These are phyloP conservation scores for Aspergillus sclerotiicarbonarius DNA, from an alignment of 495 filamentous ascomycete genomes.

Conservation along the genomic window DNA sequence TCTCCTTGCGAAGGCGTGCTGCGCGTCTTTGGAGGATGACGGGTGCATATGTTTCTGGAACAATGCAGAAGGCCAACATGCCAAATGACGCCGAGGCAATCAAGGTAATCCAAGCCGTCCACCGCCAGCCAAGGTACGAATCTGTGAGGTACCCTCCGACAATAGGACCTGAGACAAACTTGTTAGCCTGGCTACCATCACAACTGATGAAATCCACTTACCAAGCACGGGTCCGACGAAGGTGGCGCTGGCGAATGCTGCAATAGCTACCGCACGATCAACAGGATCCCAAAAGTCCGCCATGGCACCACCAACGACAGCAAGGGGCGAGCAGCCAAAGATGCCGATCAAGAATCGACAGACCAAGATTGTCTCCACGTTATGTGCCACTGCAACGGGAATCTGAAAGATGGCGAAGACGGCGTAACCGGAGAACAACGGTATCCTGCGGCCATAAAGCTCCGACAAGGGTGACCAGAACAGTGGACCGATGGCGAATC, in stretches of 20 bases:
- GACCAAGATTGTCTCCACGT: conserved; percentile 57
- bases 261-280: conserved; percentile 61
- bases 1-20: conserved; percentile 53
- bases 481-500: conserved; percentile 52
- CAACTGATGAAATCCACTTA: conserved; percentile 7
- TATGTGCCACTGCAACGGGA: conserved; percentile 58
- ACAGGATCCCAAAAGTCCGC: conserved; percentile 61
- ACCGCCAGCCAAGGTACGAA: conserved; percentile 59
- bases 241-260: conserved; percentile 51
- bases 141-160: conserved; percentile 57
- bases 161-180: conserved; percentile 19
- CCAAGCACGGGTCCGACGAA: conserved; percentile 58
- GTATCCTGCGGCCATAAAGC: conserved; percentile 54
- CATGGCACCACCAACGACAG: conserved; percentile 58
- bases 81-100: conserved; percentile 54
- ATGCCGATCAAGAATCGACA: conserved; percentile 60
- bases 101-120: conserved; percentile 63
- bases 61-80: conserved; percentile 45
- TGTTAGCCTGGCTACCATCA: conserved; percentile 8
- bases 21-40: conserved; percentile 57
- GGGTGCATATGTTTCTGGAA: conserved; percentile 61
- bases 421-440: conserved; percentile 55
- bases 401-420: conserved; percentile 62
- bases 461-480: conserved; percentile 58
- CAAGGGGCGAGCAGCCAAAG: conserved; percentile 63